phyloP scores from a whole-genome alignment of 2,329 filamentous ascomycete genomes.

The Penicillium decumbens region DNA sequence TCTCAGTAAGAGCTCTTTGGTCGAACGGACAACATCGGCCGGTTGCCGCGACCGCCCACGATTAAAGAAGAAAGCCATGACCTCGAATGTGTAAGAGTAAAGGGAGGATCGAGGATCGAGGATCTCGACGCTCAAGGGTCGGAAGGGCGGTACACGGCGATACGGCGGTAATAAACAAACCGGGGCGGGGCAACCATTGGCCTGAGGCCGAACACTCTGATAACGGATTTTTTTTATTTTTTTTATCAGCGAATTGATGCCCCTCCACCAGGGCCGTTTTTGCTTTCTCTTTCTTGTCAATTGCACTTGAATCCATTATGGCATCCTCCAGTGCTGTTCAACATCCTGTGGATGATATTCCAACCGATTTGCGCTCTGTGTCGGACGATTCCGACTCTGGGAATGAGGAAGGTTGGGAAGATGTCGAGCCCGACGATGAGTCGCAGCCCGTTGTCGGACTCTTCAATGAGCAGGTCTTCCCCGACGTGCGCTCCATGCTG shows the following conservation, averaged over 20 bases:
- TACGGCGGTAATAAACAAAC: conserved; percentile 23
- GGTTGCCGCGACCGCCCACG: conserved; percentile 58
- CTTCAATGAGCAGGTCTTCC: conserved; percentile 62
- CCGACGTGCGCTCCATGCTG: conserved; percentile 62
- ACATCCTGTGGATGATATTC: conserved; percentile 21
- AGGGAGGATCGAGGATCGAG: conserved; percentile 9
- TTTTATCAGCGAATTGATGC: conserved; percentile 21
- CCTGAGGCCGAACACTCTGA: conserved; percentile 20
- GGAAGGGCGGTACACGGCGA: conserved; percentile 2
- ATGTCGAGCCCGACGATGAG: conserved; percentile 60
- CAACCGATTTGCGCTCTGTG: conserved; percentile 24
- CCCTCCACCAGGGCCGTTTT: conserved; percentile 14
- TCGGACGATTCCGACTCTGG: conserved; percentile 46
- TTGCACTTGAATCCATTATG: conserved; percentile 19
- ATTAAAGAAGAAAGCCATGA: conserved; percentile 68
- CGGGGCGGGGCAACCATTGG: conserved; percentile 24
- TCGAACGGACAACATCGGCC: conserved; percentile 57
- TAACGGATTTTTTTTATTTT: conserved; percentile 19
- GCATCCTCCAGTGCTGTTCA: conserved; percentile 27
- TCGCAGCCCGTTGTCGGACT: conserved; percentile 63
- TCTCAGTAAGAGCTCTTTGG: conserved; percentile 60
- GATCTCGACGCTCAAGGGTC: conserved; percentile 4
- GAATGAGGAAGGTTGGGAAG: conserved; percentile 53
- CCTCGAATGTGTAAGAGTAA: conserved; percentile 10
- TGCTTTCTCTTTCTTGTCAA: background rate